Evolutionary conservation across 148 eudicot species (phyloP).

Genomic region (Arctostaphylos glauca): DNA sequence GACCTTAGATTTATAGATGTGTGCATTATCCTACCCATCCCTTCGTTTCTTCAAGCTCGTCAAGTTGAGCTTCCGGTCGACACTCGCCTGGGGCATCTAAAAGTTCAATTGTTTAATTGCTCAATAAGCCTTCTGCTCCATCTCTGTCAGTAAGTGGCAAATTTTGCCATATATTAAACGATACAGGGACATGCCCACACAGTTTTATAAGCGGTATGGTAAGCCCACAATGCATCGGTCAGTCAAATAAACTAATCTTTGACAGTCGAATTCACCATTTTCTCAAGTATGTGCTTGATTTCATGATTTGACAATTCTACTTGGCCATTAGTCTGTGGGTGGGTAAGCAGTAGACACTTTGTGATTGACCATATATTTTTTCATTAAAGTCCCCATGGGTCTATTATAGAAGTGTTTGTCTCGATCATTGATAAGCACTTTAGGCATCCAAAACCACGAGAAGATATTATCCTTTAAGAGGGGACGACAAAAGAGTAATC

Average conservation of each 20-base stretch:
- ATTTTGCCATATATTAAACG: neutral
- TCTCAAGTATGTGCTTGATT: too few relatives aligned
- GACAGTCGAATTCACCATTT: too few relatives aligned
- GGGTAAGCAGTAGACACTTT: too few relatives aligned
- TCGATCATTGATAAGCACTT: neutral
- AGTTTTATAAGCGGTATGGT: too few relatives aligned
- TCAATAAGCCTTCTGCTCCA: neutral
- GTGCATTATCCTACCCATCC: neutral
- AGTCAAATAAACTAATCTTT: too few relatives aligned
- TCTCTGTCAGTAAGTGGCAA: neutral
- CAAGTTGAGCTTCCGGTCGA: neutral
- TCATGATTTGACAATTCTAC: too few relatives aligned
- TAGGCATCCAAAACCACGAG: neutral
- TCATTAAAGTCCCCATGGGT: neutral
- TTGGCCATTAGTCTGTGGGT: too few relatives aligned
- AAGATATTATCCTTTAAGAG: neutral
- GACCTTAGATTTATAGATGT: neutral
- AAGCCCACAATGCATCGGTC: too few relatives aligned
- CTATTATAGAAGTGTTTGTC: neutral
- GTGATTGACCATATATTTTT: too few relatives aligned
- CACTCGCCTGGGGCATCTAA: too few relatives aligned
- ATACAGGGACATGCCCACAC: neutral
- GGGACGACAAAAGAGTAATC: neutral
- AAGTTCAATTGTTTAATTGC: neutral
- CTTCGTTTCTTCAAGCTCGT: neutral